Evolutionary conservation across 2,329 filamentous ascomycete genomes (phyloP).

Genomic region (Fusarium miscanthi): DNA sequence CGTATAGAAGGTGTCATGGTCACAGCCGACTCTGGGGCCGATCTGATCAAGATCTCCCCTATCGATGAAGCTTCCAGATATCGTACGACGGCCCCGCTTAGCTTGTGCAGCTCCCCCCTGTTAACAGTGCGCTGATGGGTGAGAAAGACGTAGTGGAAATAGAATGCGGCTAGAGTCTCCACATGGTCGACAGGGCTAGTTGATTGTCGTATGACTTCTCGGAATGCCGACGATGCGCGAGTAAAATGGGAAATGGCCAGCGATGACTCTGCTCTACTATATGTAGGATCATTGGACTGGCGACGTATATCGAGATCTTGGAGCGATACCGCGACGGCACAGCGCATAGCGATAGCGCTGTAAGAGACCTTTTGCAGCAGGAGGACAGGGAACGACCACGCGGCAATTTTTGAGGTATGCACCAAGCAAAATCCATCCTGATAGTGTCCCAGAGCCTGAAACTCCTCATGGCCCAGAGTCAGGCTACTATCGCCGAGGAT

Average conservation of each 20-base stretch:
- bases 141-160: neutral
- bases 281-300: rapidly evolving
- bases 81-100: neutral
- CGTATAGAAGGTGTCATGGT: neutral
- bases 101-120: neutral
- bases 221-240: neutral
- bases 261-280: neutral
- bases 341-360: neutral
- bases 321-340: neutral
- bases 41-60: neutral
- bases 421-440: neutral
- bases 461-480: neutral
- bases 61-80: neutral
- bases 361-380: neutral
- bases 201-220: neutral
- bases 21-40: rapidly evolving
- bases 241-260: neutral
- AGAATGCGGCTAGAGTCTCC: neutral
- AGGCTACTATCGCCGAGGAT: neutral
- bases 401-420: neutral
- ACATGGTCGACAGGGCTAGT: neutral
- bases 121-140: neutral
- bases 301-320: neutral
- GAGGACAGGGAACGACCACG: neutral
- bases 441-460: neutral